These are phyloP conservation scores for Penicillium chermesinum DNA, from an alignment of 495 filamentous ascomycete species.

Conservation along the genomic window DNA sequence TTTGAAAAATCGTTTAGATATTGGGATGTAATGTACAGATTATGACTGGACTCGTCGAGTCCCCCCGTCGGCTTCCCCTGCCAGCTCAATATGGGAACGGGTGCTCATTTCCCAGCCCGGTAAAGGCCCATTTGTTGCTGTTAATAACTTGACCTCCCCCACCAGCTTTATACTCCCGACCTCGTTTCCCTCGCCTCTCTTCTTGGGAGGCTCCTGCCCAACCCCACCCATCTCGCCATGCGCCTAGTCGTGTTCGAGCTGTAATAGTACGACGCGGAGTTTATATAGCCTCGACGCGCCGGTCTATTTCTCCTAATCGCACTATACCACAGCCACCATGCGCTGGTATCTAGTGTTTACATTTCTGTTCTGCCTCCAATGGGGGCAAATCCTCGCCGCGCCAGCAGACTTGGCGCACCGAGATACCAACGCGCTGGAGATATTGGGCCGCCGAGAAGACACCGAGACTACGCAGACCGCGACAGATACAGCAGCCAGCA, in stretches of 20 bases:
- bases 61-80: not conserved
- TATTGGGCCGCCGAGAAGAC: conserved; percentile 7
- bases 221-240: not conserved
- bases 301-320: not conserved
- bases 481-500: conserved; percentile 6
- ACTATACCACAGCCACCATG: conserved; percentile 9
- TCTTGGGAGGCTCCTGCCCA: not conserved
- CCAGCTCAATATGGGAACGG: not conserved
- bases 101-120: too few species aligned
- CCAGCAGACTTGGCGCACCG: conserved; percentile 6
- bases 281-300: not conserved
- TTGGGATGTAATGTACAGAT: not conserved
- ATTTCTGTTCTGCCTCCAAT: conserved; percentile 6
- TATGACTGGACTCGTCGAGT: not conserved
- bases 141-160: not conserved
- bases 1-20: not conserved
- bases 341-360: conserved; percentile 14
- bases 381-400: conserved; percentile 14
- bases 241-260: not conserved
- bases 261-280: not conserved
- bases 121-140: not conserved
- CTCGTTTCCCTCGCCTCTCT: too few species aligned
- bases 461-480: conserved; percentile 9
- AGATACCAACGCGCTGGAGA: conserved; percentile 4
- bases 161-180: too few species aligned